Evolutionary conservation across 108 stramenopile genomes (phyloP), one percentile per base, ranked within the genome.

Genomic region (Skeletonema grethae): DNA sequence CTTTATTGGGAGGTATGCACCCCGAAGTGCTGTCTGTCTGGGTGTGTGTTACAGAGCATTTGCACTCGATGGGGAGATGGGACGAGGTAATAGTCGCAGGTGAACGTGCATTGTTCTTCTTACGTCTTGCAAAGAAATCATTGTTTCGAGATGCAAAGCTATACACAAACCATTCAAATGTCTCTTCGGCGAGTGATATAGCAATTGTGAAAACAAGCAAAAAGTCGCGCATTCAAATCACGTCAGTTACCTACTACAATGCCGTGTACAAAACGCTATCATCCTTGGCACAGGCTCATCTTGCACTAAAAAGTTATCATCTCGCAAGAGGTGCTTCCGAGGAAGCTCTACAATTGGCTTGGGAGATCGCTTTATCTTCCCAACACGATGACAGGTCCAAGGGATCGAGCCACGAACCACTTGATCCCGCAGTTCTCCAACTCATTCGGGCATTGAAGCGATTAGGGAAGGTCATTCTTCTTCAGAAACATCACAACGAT

Each of bases 271-370:
- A 60, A 8, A 78, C 65, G 50, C 70, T 78, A 4, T 65, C 70
- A 61, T 78, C 68, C 32, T 67, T 78, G 43, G 77, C 69, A 32
- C 65, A 71, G 29, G 77, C 77, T 22, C 77, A 78, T 56, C 61
- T 58, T 36, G 43, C 65, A 56, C 65, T 71, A 3, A 45, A 70
- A 13, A 41, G 66, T 34, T 67, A 78, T 29, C 63, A 25, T 46
- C 58, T 77, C 28, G 76, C 76, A 10, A 63, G 50, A 29, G 50
- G 57, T 11, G 76, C 76, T 10, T 77, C 69, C 34, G 16, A 56
- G 31, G 76, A 77, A 77, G 65, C 76, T n/a, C 64, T 77, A 22
- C 69, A 77, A 62, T 58, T 70, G 5, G 63, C 63, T 48, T 77
- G 76, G 76, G 69, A 77, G 30, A 77, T 77, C 18, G 76, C 76